phyloP scores from a whole-genome alignment of 768 basidiomycete genomes.

The Phanerodontia chrysosporium region DNA sequence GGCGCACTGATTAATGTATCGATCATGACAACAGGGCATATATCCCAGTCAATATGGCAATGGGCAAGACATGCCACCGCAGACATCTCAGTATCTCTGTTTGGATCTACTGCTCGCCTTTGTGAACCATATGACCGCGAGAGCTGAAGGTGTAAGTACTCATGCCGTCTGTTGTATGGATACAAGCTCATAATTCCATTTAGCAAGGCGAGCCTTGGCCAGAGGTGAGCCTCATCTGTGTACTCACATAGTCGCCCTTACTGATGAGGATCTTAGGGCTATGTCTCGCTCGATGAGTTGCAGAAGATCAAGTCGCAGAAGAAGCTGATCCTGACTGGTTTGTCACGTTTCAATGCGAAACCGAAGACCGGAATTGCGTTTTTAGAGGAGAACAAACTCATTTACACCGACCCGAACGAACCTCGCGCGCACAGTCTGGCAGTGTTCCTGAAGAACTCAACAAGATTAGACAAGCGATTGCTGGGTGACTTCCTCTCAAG shows the following conservation, averaged over 20 bases:
- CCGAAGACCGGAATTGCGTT: conserved; percentile 89
- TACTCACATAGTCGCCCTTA: not conserved
- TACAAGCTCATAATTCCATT: not conserved
- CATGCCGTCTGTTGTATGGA: not conserved
- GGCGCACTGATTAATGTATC: not conserved
- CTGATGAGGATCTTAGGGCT: conserved; percentile 31
- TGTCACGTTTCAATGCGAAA: conserved; percentile 85
- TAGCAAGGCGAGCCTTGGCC: conserved; percentile 55
- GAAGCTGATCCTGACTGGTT: conserved; percentile 78
- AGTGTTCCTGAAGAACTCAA: conserved; percentile 77
- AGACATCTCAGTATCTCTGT: conserved; percentile 81
- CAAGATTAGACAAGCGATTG: conserved; percentile 85
- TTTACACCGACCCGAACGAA: conserved; percentile 55
- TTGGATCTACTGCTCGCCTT: conserved; percentile 84
- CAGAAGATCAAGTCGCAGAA: conserved; percentile 78
- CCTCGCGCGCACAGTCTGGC: conserved; percentile 71
- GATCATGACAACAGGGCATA: too few species aligned
- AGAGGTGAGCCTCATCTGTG: conserved; percentile 37
- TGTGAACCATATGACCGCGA: conserved; percentile 81
- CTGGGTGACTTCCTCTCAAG: conserved; percentile 91
- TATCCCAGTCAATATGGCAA: conserved; percentile 65
- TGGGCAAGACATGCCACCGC: conserved; percentile 57
- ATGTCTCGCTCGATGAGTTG: conserved; percentile 52
- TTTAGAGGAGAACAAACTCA: conserved; percentile 88
- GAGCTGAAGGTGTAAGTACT: conserved; percentile 46